These are phyloP conservation scores for Geotrichum aggregatum DNA, from an alignment of 1,139 yeast species.

Conservation along the genomic window DNA sequence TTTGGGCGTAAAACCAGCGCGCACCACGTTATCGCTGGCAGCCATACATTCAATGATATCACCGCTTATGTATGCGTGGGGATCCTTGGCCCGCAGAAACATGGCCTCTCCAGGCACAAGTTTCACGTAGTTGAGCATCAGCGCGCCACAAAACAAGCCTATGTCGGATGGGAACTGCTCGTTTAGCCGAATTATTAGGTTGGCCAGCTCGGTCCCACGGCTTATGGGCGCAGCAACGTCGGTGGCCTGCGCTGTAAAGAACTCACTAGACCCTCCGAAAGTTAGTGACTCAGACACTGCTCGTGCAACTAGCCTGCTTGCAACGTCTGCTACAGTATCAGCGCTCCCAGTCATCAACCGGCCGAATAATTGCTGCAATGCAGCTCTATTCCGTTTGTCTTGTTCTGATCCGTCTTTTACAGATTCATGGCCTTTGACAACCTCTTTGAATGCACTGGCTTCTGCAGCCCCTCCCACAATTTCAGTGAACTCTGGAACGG, in stretches of 20 bases:
- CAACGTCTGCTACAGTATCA: no score
- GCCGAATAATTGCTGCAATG: constrained; percentile 71
- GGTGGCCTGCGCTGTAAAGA: constrained; percentile 30
- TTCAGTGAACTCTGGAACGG: constrained; percentile 69
- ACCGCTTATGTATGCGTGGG: constrained; percentile 95
- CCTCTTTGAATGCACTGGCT: constrained; percentile 50
- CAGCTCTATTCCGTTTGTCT: constrained; percentile 48
- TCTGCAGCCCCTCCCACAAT: constrained; percentile 60
- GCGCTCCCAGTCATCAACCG: constrained; percentile 82
- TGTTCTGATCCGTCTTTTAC: constrained; percentile 47
- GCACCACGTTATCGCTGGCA: constrained; percentile 93
- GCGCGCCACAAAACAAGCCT: constrained; percentile 93
- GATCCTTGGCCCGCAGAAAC: constrained; percentile 94
- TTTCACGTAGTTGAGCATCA: constrained; percentile 80
- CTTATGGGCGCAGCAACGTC: no score
- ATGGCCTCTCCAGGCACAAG: constrained; percentile 92
- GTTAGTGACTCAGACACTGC: constrained; percentile 42
- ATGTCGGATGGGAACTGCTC: constrained; percentile 88
- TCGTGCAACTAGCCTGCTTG: constrained; percentile 63
- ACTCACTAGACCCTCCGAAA: constrained; percentile 37
- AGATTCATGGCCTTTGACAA: constrained; percentile 41
- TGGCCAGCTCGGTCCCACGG: constrained; percentile 54
- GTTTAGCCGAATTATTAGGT: constrained; percentile 68
- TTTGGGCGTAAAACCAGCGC: constrained; percentile 98
- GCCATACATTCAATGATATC: constrained; percentile 99